Conservation (phyloP, 2,329 filamentous ascomycete genomes). For the Phyllosticta ampelicida region DNA sequence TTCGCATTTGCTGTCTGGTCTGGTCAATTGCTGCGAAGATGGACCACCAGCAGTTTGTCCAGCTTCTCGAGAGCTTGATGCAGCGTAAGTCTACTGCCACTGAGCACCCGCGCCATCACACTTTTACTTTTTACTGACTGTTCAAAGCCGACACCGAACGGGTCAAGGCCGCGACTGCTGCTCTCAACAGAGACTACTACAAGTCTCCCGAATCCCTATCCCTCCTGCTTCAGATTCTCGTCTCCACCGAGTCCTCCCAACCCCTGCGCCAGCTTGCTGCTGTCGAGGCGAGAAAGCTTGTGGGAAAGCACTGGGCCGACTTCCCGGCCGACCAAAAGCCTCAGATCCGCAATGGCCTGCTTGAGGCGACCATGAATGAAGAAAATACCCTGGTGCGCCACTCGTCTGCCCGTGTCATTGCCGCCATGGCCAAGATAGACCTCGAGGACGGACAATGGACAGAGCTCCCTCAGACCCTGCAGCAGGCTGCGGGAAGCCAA, state of each 20-base stretch:
- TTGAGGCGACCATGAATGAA: slow-evolving; percentile 76
- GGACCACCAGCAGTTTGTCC: slow-evolving; percentile 74
- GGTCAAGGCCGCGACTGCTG: slow-evolving; percentile 80
- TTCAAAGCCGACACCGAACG: slow-evolving; percentile 56
- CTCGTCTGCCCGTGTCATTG: slow-evolving; percentile 77
- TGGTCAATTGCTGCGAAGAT: slow-evolving; percentile 33
- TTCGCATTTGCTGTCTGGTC: slow-evolving; percentile 1
- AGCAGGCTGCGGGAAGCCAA: slow-evolving; percentile 65
- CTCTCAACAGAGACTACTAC: slow-evolving; percentile 91
- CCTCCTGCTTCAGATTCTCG: slow-evolving; percentile 77
- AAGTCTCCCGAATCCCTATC: slow-evolving; percentile 72
- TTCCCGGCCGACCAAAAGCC: slow-evolving; percentile 66
- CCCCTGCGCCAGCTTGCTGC: slow-evolving; percentile 75
- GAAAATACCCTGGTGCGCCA: slow-evolving; percentile 67
- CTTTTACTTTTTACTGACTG: slow-evolving; percentile 4
- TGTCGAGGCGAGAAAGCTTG: slow-evolving; percentile 76
- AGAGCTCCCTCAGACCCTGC: slow-evolving; percentile 67
- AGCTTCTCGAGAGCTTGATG: slow-evolving; percentile 78
- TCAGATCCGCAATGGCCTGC: slow-evolving; percentile 68
- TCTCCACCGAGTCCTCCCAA: slow-evolving; percentile 59
- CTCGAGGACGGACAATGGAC: slow-evolving; percentile 78
- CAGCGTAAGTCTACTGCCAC: slow-evolving; percentile 53
- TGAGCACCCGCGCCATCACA: slow-evolving; percentile 25
- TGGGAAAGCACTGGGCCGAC: slow-evolving; percentile 74
- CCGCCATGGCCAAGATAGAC: slow-evolving; percentile 75